phyloP scores from a whole-genome alignment of 1,284 basidiomycete genomes.

The Paramarasmius palmivorus region DNA sequence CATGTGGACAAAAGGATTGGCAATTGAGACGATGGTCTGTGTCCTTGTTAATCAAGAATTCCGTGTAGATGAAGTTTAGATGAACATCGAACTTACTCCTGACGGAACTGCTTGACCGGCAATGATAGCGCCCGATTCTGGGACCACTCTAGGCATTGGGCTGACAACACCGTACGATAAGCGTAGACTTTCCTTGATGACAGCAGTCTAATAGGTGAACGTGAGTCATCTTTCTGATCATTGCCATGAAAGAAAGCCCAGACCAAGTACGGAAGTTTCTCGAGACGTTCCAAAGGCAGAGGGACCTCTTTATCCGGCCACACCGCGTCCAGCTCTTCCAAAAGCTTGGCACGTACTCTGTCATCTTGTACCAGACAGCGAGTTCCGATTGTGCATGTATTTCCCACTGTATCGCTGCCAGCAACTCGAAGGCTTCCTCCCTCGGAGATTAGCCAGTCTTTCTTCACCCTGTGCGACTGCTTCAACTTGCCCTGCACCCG shows the following conservation, averaged over 20 bases:
- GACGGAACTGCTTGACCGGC: not conserved
- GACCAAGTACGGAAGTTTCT: not conserved
- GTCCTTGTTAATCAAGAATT: not conserved
- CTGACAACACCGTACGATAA: not conserved
- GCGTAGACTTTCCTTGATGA: slow-evolving; percentile 9
- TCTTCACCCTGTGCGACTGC: not conserved
- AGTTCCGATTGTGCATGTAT: not conserved
- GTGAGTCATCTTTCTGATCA: too few species aligned
- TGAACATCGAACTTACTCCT: not conserved
- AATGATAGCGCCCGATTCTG: not conserved
- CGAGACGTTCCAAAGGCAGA: not conserved
- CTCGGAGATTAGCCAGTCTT: not conserved
- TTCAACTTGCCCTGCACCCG: not conserved
- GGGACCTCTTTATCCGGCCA: not conserved
- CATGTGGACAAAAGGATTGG: slow-evolving; percentile 2
- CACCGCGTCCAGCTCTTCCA: not conserved
- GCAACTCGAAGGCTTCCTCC: not conserved
- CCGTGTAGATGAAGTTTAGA: not conserved
- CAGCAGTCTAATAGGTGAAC: not conserved
- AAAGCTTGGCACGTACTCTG: not conserved
- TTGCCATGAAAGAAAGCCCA: not conserved
- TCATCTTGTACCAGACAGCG: not conserved
- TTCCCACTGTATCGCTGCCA: too few species aligned
- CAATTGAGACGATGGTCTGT: slow-evolving; percentile 2
- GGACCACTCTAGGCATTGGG: not conserved